These are phyloP conservation scores for Nicotiana tomentosiformis DNA, from an alignment of 257 asterid genomes.

Conservation along the genomic window DNA sequence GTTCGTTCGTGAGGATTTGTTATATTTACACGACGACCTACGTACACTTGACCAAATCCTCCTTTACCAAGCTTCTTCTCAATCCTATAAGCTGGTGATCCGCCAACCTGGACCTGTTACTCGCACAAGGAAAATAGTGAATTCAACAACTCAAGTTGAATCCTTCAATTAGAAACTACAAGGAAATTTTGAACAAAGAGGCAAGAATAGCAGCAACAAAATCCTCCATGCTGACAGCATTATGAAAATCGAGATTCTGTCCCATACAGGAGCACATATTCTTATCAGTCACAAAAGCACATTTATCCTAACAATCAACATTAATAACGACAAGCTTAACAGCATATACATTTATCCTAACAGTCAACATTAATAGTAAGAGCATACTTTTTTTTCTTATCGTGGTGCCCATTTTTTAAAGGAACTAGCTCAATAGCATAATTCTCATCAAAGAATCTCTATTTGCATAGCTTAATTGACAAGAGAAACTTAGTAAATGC, in stretches of 20 bases:
- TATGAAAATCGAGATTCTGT: neutral
- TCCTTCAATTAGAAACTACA: neutral
- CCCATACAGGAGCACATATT: neutral
- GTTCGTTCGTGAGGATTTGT: constrained; percentile 28
- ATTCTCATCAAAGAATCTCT: neutral
- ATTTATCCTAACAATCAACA: neutral
- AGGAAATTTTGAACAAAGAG: neutral
- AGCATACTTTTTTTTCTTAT: too few relatives aligned
- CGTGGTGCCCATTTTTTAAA: too few relatives aligned
- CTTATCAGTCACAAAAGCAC: neutral
- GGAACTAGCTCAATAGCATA: neutral
- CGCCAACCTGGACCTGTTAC: constrained; percentile 34
- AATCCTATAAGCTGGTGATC: constrained; percentile 50
- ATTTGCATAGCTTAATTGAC: neutral
- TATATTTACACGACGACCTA: constrained; percentile 62
- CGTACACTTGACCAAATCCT: constrained; percentile 79
- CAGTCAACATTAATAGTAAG: too few relatives aligned
- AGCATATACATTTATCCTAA: too few relatives aligned
- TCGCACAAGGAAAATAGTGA: constrained; percentile 12
- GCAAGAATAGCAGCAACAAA: neutral
- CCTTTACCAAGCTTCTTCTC: constrained; percentile 74
- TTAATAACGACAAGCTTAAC: neutral
- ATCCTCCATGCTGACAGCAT: neutral
- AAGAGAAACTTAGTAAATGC: neutral
- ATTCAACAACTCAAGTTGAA: neutral